These are phyloP conservation scores for Wickerhamomyces sydowiorum DNA, from an alignment of 805 yeast species.

Conservation along the genomic window DNA sequence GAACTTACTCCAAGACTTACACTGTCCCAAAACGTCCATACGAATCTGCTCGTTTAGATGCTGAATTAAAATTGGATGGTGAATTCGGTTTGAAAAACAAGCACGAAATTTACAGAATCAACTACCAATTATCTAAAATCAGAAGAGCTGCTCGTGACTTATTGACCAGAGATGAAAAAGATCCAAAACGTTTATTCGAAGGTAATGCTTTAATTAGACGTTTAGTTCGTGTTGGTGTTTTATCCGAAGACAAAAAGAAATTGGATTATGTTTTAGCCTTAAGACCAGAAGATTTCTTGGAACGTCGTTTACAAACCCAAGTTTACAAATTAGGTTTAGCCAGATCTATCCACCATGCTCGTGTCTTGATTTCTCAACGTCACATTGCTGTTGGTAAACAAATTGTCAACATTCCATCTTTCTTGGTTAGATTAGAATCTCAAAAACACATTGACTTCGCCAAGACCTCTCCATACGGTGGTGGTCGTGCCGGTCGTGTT, in stretches of 20 bases:
- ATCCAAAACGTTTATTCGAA: constrained; percentile 99
- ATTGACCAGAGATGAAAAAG: constrained; percentile 99
- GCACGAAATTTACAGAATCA: constrained; percentile 99
- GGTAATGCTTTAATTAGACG: constrained; percentile 99
- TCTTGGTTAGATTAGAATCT: constrained; percentile 99
- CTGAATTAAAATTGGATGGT: constrained; percentile 99
- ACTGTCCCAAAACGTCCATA: constrained; percentile 99
- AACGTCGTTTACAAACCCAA: constrained; percentile 99
- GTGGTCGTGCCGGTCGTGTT: constrained; percentile 99
- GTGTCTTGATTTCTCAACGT: constrained; percentile 97
- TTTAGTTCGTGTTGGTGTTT: constrained; percentile 98
- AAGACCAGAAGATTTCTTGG: constrained; percentile 98
- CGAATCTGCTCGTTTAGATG: constrained; percentile 99
- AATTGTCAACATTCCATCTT: constrained; percentile 96
- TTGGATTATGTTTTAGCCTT: constrained; percentile 99
- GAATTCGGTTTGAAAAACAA: constrained; percentile 99
- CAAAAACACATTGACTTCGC: constrained; percentile 99
- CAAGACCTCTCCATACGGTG: constrained; percentile 99
- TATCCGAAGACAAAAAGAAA: constrained; percentile 99
- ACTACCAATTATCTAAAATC: constrained; percentile 98
- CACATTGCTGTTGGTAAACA: constrained; percentile 99
- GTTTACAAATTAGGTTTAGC: constrained; percentile 99
- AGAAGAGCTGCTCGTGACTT: constrained; percentile 99
- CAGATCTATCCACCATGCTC: constrained; percentile 99
- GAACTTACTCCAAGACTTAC: constrained; percentile 99